Evolutionary conservation across 352 stramenopile genomes (phyloP).

Genomic region (Pythium diclinum): DNA sequence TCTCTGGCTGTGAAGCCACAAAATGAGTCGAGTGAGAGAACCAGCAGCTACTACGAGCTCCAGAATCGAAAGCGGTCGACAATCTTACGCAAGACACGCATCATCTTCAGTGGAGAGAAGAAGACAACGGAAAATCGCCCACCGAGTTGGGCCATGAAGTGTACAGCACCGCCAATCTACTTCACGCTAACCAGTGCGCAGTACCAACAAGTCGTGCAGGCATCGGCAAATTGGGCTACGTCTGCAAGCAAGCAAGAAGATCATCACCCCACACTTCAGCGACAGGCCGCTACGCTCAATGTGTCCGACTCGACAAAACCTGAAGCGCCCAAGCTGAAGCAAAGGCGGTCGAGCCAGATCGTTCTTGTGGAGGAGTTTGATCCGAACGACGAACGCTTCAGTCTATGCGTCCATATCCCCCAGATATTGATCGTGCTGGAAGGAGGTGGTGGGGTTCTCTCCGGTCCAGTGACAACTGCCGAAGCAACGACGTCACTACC

Average conservation of each 20-base stretch:
- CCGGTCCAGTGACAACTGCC: not conserved
- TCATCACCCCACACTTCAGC: slow-evolving; percentile 13
- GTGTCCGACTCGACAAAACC: not conserved
- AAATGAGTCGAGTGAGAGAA: slow-evolving; percentile 10
- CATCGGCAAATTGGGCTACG: slow-evolving; percentile 52
- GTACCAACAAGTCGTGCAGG: slow-evolving; percentile 63
- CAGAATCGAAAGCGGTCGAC: slow-evolving; percentile 46
- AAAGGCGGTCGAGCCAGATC: not conserved
- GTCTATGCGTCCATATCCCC: slow-evolving; percentile 58
- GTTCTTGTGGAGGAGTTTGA: slow-evolving; percentile 37
- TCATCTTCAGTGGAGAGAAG: slow-evolving; percentile 69
- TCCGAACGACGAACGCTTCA: slow-evolving; percentile 56
- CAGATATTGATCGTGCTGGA: slow-evolving; percentile 65
- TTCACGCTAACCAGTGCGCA: slow-evolving; percentile 66
- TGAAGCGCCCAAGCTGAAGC: not conserved
- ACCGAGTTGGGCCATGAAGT: slow-evolving; percentile 60
- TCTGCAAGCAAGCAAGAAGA: slow-evolving; percentile 23
- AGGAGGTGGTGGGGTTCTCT: slow-evolving; percentile 31
- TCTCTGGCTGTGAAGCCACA: not conserved
- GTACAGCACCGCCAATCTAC: slow-evolving; percentile 65
- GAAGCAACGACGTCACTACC: not conserved
- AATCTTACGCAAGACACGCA: slow-evolving; percentile 51
- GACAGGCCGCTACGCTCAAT: slow-evolving; percentile 15
- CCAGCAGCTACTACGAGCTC: slow-evolving; percentile 38
- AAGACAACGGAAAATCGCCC: slow-evolving; percentile 33